A percentile compares a stretch with the other conserved stretches of the same genome.
Evolutionary conservation across 208 protist genomes (phyloP).

Genomic region (Lotmaria passim): DNA sequence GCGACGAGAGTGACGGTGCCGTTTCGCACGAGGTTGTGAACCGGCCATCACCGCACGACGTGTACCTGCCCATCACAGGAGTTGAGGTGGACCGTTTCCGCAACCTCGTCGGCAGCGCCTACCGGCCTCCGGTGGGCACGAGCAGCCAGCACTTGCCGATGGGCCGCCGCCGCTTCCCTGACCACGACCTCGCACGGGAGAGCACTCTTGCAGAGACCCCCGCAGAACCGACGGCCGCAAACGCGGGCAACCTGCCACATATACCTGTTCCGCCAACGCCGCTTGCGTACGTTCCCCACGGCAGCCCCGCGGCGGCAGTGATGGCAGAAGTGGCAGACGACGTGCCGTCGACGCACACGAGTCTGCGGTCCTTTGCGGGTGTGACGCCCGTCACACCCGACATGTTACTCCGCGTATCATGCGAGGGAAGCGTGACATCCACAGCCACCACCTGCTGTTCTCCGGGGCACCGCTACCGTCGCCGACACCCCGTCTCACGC

Average conservation of each 20-base stretch:
- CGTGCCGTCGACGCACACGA: neutral
- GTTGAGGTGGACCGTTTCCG: constrained; percentile 12
- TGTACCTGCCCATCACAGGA: neutral
- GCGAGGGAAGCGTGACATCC: neutral
- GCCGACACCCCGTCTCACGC: neutral
- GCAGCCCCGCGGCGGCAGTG: no score
- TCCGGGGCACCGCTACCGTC: constrained; percentile 13
- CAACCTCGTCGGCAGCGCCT: constrained; percentile 20
- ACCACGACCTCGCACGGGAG: no score
- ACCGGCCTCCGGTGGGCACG: constrained; percentile 17
- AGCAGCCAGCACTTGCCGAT: constrained; percentile 16
- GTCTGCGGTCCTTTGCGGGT: neutral
- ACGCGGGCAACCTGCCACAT: no score
- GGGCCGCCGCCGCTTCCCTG: neutral
- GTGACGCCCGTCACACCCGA: neutral
- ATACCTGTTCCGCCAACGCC: no score
- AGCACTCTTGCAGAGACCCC: no score
- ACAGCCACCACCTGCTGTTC: neutral
- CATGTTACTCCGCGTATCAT: neutral
- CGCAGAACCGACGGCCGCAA: no score
- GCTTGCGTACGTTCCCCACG: no score
- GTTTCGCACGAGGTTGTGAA: neutral
- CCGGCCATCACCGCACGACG: constrained; percentile 2
- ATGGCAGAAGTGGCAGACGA: no score
- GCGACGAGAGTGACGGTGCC: neutral